phyloP scores from a whole-genome alignment of 1,284 basidiomycete genomes.

The Ceraceosorus guamensis region DNA sequence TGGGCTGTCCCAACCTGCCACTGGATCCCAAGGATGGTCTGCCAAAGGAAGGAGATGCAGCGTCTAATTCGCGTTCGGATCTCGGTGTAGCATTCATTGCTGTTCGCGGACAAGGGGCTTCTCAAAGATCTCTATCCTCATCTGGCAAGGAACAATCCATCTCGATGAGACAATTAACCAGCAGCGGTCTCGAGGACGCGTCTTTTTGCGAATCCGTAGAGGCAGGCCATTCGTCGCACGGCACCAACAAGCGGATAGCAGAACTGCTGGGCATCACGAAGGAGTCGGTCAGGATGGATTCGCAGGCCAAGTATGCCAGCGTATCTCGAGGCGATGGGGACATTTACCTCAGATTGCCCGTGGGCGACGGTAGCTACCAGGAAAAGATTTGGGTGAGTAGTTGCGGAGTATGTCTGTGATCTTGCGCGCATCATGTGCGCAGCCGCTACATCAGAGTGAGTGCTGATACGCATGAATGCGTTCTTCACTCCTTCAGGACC shows the following conservation, averaged over 20 bases:
- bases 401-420: not conserved
- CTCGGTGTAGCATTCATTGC: constrained; percentile 43
- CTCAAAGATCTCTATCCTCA: constrained; percentile 21
- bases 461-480: too few relatives aligned
- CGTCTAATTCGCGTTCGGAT: constrained; percentile 20
- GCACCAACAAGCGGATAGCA: constrained; percentile 68
- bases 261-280: constrained; percentile 63
- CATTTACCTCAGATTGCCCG: constrained; percentile 84
- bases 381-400: constrained; percentile 79
- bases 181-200: constrained; percentile 53
- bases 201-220: constrained; percentile 89
- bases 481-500: constrained; percentile 59
- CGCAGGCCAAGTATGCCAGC: constrained; percentile 90
- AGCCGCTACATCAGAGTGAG: too few relatives aligned
- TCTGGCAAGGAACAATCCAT: constrained; percentile 19
- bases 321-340: constrained; percentile 81
- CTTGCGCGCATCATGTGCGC: too few relatives aligned
- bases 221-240: constrained; percentile 81
- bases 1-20: constrained; percentile 86
- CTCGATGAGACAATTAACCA: constrained; percentile 32
- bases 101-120: constrained; percentile 38
- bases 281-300: constrained; percentile 81
- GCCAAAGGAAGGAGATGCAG: constrained; percentile 42
- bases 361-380: constrained; percentile 64
- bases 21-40: constrained; percentile 50